phyloP scores from a whole-genome alignment of 169 alveolate species.

The Plasmodium coatneyi region DNA sequence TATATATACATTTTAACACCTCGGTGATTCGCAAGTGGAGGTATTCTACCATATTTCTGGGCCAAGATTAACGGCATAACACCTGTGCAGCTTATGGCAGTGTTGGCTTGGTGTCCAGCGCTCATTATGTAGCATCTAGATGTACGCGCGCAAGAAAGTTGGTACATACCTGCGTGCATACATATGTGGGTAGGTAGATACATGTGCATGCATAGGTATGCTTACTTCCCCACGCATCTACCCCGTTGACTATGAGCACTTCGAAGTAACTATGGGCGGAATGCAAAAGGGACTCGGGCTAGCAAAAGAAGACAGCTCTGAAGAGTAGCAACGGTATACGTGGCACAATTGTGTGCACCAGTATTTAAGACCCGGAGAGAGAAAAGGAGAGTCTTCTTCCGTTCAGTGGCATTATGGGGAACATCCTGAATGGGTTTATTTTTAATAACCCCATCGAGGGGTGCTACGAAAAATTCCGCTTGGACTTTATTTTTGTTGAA shows the following conservation, averaged over 20 bases:
- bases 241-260: neutral
- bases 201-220: neutral
- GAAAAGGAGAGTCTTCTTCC: neutral
- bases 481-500: slow-evolving; percentile 66
- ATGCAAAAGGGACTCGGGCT: slow-evolving; percentile 1
- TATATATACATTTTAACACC: neutral
- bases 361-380: slow-evolving; percentile 8
- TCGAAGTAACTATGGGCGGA: neutral
- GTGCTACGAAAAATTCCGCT: slow-evolving; percentile 41
- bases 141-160: neutral
- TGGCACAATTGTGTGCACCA: neutral
- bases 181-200: neutral
- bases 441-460: slow-evolving; percentile 68
- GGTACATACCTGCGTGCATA: neutral
- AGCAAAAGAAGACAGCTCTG: neutral
- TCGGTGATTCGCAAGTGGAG: neutral
- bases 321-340: neutral
- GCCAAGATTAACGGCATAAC: neutral
- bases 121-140: neutral
- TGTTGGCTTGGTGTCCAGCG: neutral
- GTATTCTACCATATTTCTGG: neutral
- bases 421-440: slow-evolving; percentile 38
- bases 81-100: neutral
- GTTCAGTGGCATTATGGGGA: slow-evolving; percentile 40
- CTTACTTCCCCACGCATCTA: neutral